phyloP scores from a whole-genome alignment of 192 early-diverging fungal species.

The Backusella morwellensis region DNA sequence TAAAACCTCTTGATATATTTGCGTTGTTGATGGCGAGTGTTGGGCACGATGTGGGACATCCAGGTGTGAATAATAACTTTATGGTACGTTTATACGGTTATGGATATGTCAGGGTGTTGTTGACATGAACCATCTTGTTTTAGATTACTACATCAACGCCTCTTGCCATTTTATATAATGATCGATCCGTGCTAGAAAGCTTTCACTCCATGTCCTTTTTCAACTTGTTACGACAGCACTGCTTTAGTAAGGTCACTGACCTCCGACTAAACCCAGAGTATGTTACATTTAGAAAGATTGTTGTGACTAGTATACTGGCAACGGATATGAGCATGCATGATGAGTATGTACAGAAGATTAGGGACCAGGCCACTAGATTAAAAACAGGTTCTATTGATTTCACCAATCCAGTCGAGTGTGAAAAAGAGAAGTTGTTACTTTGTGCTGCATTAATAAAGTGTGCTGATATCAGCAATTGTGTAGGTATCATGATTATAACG shows the following conservation, averaged over 20 bases:
- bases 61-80: slow-evolving; percentile 93
- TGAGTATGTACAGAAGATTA: slow-evolving; percentile 73
- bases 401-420: slow-evolving; percentile 38
- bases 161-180: slow-evolving; percentile 89
- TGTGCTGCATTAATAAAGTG: slow-evolving; percentile 80
- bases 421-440: slow-evolving; percentile 60
- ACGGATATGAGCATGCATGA: slow-evolving; percentile 84
- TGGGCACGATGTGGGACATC: slow-evolving; percentile 86
- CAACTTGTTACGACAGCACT: slow-evolving; percentile 54
- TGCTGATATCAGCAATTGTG: slow-evolving; percentile 78
- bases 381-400: slow-evolving; percentile 32
- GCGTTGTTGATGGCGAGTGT: slow-evolving; percentile 74
- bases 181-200: slow-evolving; percentile 94
- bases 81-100: slow-evolving; percentile 46
- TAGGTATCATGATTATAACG: slow-evolving; percentile 25
- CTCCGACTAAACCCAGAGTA: not conserved
- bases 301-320: slow-evolving; percentile 72
- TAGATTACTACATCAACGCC: slow-evolving; percentile 72
- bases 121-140: not conserved
- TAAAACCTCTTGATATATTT: slow-evolving; percentile 59
- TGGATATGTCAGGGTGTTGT: not conserved
- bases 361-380: slow-evolving; percentile 57
- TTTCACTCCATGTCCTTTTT: slow-evolving; percentile 85
- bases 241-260: slow-evolving; percentile 12
- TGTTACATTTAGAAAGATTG: slow-evolving; percentile 58